Evolutionary conservation across 2,329 filamentous ascomycete genomes (phyloP).

Genomic region (Juglanconis juglandina): DNA sequence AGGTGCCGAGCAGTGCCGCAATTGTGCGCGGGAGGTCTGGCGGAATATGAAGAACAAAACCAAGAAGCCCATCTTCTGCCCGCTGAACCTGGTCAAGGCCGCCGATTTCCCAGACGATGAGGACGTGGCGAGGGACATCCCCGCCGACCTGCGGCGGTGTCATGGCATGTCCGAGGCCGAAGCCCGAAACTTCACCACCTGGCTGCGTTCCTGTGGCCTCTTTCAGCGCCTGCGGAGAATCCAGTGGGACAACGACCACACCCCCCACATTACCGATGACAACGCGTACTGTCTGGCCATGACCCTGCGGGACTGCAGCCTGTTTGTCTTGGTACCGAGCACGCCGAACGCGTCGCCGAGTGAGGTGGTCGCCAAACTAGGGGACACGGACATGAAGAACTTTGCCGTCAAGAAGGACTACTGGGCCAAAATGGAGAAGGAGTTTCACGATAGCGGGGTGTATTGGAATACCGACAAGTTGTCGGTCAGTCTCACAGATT

Average conservation of each 20-base stretch:
- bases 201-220: conserved; percentile 36
- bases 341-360: conserved; percentile 21
- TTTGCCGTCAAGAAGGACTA: conserved; percentile 62
- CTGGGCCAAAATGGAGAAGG: conserved; percentile 63
- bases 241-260: conserved; percentile 39
- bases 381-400: conserved; percentile 76
- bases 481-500: conserved; percentile 5
- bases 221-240: conserved; percentile 32
- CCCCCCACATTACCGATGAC: conserved; percentile 38
- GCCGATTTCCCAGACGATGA: conserved; percentile 17
- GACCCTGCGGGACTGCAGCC: conserved; percentile 77
- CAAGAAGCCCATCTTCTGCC: conserved; percentile 48
- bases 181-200: conserved; percentile 16
- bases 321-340: conserved; percentile 60
- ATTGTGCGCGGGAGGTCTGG: conserved; percentile 58
- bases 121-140: conserved; percentile 19
- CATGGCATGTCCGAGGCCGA: conserved; percentile 12
- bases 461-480: conserved; percentile 41
- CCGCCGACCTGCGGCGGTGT: conserved; percentile 17
- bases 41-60: conserved; percentile 27
- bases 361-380: conserved; percentile 57
- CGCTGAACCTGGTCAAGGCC: conserved; percentile 53
- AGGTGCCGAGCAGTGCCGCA: conserved; percentile 64
- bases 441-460: conserved; percentile 65
- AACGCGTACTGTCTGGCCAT: conserved; percentile 65